Percentiles rank a stretch among this genome's conserved stretches.
Conservation (phyloP, 139 green algal genomes). For the Coelastrella sp. region DNA sequence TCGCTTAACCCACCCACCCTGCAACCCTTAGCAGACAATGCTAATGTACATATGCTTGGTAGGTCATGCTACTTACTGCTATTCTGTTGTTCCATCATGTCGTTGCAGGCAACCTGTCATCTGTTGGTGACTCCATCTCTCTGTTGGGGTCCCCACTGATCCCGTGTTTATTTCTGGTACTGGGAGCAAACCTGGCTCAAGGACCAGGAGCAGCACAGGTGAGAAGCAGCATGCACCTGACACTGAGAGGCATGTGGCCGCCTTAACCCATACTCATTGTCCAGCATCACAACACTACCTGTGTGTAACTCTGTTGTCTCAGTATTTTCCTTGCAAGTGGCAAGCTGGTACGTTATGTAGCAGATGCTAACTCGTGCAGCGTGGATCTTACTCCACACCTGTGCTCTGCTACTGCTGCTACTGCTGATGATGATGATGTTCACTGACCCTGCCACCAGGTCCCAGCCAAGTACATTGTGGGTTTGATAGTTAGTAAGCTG, state of each 20-base stretch:
- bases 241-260: too few species aligned
- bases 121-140: slow-evolving; percentile 51
- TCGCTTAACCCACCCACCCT: too few species aligned
- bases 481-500: slow-evolving; percentile 41
- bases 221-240: neutral
- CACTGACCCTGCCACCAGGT: slow-evolving; percentile 10
- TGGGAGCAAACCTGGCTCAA: slow-evolving; percentile 64
- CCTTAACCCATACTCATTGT: too few species aligned
- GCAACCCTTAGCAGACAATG: too few species aligned
- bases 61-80: neutral
- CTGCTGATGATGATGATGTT: neutral
- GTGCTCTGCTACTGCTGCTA: neutral
- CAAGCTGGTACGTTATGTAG: too few species aligned
- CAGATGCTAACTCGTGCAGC: too few species aligned
- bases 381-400: neutral
- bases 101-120: neutral
- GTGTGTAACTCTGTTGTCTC: too few species aligned
- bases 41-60: too few species aligned
- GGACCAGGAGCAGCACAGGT: slow-evolving; percentile 45
- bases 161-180: slow-evolving; percentile 64
- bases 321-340: too few species aligned
- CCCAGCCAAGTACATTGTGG: neutral
- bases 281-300: too few species aligned
- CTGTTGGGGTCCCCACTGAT: slow-evolving; percentile 50
- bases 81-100: neutral